Evolutionary conservation across 1,284 basidiomycete genomes (phyloP).

Genomic region (Ustilago sp.): DNA sequence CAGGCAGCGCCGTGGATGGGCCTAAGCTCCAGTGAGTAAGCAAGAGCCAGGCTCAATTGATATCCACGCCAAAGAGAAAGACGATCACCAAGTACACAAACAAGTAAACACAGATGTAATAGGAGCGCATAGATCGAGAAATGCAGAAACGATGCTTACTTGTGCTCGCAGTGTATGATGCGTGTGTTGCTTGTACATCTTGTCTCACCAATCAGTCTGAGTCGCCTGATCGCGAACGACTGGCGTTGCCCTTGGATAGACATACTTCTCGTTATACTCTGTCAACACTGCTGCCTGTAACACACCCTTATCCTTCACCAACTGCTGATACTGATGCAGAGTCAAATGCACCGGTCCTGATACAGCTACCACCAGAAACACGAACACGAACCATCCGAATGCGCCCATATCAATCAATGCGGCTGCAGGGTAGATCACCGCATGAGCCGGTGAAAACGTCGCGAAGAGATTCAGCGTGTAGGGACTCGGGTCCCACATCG

Average conservation of each 20-base stretch:
- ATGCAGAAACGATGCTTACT: neutral
- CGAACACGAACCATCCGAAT: conserved; percentile 35
- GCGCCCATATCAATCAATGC: conserved; percentile 28
- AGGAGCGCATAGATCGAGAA: neutral
- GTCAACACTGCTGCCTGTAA: conserved; percentile 55
- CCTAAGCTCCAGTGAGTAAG: neutral
- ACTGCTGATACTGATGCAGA: conserved; percentile 42
- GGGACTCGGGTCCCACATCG: conserved; percentile 47
- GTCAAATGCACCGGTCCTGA: conserved; percentile 45
- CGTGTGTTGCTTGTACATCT: too few relatives aligned
- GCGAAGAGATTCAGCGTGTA: conserved; percentile 47
- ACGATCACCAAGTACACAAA: neutral
- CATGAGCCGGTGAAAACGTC: conserved; percentile 45
- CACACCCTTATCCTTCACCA: conserved; percentile 52
- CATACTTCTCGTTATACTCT: conserved; percentile 61
- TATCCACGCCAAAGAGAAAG: neutral
- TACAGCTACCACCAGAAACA: conserved; percentile 28
- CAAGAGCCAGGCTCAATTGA: neutral
- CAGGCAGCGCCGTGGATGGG: neutral
- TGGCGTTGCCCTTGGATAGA: conserved; percentile 52
- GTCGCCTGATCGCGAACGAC: conserved; percentile 51
- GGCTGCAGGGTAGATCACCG: conserved; percentile 31
- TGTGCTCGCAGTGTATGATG: neutral
- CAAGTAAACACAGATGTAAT: neutral
- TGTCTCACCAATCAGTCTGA: conserved; percentile 29